Conservation (phyloP, 1,284 basidiomycete species). For the Thelephora terrestris region DNA sequence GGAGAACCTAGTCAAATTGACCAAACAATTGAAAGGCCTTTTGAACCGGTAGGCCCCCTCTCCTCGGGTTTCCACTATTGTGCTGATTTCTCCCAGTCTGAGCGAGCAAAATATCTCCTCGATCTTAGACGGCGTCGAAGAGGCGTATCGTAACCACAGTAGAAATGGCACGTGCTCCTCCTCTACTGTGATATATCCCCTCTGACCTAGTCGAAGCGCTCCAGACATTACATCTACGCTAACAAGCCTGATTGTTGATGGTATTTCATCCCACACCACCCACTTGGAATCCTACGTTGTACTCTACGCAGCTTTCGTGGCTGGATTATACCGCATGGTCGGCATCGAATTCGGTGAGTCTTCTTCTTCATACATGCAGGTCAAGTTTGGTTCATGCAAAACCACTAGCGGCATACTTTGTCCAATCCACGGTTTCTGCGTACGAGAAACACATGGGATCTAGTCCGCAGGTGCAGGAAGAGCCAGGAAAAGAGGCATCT, state of each 20-base stretch:
- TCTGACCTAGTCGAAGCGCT: neutral
- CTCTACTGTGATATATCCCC: neutral
- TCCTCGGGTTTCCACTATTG: neutral
- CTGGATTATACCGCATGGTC: conserved; percentile 74
- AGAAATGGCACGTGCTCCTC: conserved; percentile 58
- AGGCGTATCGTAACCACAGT: conserved; percentile 68
- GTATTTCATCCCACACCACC: conserved; percentile 76
- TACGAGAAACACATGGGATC: conserved; percentile 51
- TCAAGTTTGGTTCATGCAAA: neutral
- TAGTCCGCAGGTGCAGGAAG: conserved; percentile 14
- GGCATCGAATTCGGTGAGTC: conserved; percentile 83
- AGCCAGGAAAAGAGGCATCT: conserved; percentile 75
- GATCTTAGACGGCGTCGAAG: conserved; percentile 73
- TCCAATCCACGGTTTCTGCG: conserved; percentile 55
- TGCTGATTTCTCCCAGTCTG: conserved; percentile 39
- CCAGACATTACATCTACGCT: conserved; percentile 78
- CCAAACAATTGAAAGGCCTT: conserved; percentile 76
- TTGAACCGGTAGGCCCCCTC: conserved; percentile 61
- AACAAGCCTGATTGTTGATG: conserved; percentile 72
- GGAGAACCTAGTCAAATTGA: conserved; percentile 56
- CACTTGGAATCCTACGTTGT: conserved; percentile 89
- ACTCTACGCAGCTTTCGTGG: conserved; percentile 82
- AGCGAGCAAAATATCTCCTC: conserved; percentile 85
- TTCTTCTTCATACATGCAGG: conserved; percentile 1
- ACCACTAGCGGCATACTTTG: conserved; percentile 61